Evolutionary conservation across 345 rosid species (phyloP), one percentile per base, ranked within the genome.

Genomic region (Sisymbrium altissimum): DNA sequence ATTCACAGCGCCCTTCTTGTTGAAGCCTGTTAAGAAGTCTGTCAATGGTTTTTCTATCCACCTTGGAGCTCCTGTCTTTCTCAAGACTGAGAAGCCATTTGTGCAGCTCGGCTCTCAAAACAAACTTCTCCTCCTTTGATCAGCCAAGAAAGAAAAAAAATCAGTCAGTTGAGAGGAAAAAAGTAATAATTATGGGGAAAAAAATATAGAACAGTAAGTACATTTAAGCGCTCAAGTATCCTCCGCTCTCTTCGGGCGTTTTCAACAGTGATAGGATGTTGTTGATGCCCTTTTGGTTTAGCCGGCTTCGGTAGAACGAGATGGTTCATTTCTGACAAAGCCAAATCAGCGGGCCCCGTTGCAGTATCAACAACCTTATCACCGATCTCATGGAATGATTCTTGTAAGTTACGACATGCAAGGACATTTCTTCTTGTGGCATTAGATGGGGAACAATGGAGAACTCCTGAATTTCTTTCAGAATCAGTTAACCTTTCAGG

Each of bases 11-110:
- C 19, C 97, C 98, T 81, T 87, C 81, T 63, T 85, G 81, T 83
- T 95, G 92, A 86, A 95, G 93, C 76, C 88, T 95, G 38, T 65
- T 67, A 63, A 95, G 79, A 59, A 88, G 81, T 69, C 99, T 83
- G 56, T 85, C 92, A 62, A 89, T 78, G 41, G 96, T 86, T 87
- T 84, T 92, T 79, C 96, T 87, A 77, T 95, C 98, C 81, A 88
- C 78, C 66, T 80, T 81, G 59, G 93, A 81, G 72, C 83, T 40
- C 78, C 86, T 88, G 72, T 89, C 93, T 77, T 84, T 87, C 83
- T 95, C 99, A 78, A 87, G 80, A 83, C 80, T 88, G 64, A 84
- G 68, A 19, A 95, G 97, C 97, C 97, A 87, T 77, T 79, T 85
- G 70, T 84, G 87, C 44, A 95, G 88, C 80, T 92, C 97, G 21